A percentile compares a stretch with the other conserved stretches of the same genome.
Evolutionary conservation across 1,284 basidiomycete species (phyloP).

Genomic region (Marasmius tenuissimus): DNA sequence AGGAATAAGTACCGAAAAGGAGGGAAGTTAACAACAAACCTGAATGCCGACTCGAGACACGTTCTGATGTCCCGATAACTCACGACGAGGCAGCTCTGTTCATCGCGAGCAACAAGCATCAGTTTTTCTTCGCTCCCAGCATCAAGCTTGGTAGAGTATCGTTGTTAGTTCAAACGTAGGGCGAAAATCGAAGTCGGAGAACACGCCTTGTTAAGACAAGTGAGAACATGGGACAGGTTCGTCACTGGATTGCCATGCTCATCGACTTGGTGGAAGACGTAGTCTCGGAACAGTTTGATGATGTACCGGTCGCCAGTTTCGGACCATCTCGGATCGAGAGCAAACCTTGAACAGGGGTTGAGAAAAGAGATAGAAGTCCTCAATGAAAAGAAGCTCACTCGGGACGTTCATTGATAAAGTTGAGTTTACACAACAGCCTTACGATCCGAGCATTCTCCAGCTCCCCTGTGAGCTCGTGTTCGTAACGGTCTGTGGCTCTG

Average conservation of each 20-base stretch:
- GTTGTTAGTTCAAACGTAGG: neutral
- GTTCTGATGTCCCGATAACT: conserved; percentile 91
- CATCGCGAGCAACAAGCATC: conserved; percentile 93
- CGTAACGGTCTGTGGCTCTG: conserved; percentile 81
- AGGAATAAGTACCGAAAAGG: neutral
- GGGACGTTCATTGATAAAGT: conserved; percentile 97
- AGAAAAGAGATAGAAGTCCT: conserved; percentile 1
- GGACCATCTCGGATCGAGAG: conserved; percentile 94
- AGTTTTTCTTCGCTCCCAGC: conserved; percentile 91
- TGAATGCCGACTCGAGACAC: conserved; percentile 82
- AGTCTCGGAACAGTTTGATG: conserved; percentile 97
- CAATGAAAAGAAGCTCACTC: conserved; percentile 60
- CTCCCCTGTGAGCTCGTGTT: conserved; percentile 84
- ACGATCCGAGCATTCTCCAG: conserved; percentile 98
- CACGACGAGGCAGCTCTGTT: conserved; percentile 95
- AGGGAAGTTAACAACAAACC: conserved; percentile 33
- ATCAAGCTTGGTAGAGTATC: conserved; percentile 66
- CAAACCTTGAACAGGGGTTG: conserved; percentile 60
- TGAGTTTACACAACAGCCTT: conserved; percentile 90
- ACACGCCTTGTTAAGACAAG: conserved; percentile 85
- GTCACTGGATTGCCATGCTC: conserved; percentile 89
- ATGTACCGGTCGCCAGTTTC: conserved; percentile 99
- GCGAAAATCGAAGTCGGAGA: neutral
- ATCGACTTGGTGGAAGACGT: conserved; percentile 97
- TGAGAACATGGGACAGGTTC: conserved; percentile 89